phyloP scores from a whole-genome alignment of 116 monocot genomes.

The Iris pallida region DNA sequence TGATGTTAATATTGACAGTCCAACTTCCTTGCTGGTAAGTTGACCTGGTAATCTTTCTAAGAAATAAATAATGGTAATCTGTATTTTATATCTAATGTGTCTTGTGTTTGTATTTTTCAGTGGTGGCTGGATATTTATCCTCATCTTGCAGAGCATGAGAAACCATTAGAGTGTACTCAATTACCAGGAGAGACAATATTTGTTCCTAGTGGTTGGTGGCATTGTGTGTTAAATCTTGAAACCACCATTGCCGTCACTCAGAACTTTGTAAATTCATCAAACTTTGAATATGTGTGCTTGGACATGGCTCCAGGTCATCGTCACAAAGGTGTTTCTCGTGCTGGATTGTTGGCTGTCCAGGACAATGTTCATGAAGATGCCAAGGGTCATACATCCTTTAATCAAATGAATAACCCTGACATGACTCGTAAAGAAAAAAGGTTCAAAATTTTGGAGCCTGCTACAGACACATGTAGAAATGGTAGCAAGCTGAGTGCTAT shows the following conservation, averaged over 20 bases:
- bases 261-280: constrained; percentile 82
- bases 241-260: constrained; percentile 92
- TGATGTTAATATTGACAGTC: constrained; percentile 84
- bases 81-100: background rate
- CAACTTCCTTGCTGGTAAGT: constrained; percentile 88
- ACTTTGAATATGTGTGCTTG: constrained; percentile 84
- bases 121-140: constrained; percentile 99
- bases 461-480: constrained; percentile 11
- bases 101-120: constrained; percentile 34
- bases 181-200: constrained; percentile 95
- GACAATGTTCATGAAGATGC: constrained; percentile 19
- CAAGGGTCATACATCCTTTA: constrained; percentile 9
- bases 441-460: constrained; percentile 23
- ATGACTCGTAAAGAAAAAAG: constrained; percentile 53
- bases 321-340: constrained; percentile 94
- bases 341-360: constrained; percentile 77
- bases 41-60: background rate
- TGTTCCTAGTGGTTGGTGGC: constrained; percentile 99
- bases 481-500: constrained; percentile 10
- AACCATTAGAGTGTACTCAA: constrained; percentile 94
- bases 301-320: constrained; percentile 88
- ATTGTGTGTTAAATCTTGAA: constrained; percentile 95
- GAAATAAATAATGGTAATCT: background rate
- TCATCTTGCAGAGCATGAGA: constrained; percentile 80
- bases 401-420: constrained; percentile 33